Base-by-base conservation (phyloP, 164 flowering plant species). In the Dillenia turbinata region DNA sequence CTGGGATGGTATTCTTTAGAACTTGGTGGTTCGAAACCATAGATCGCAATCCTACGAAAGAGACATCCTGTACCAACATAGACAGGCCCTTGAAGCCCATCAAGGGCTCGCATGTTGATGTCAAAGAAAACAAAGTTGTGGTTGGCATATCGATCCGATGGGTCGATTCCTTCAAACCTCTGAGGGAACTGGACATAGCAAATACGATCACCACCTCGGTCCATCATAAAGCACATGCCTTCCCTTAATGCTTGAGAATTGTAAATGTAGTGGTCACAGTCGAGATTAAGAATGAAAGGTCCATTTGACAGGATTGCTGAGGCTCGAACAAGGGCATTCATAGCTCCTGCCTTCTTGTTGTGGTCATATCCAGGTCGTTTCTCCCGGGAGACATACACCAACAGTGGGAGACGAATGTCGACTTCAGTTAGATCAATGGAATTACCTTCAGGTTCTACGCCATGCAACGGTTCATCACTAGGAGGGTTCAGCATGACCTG, bases 11-110 rank as follows among this genome's bases (percentile, higher is more conserved):
- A 67, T 22, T 79, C 84, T 46, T 73, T 70, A 2, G 74, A 54
- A 10, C 76, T 78, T 17, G 97, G 96, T 10, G 98, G 98, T 17
- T 89, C 95, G 62, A 85, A 92, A 0, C 92, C 92, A 51, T 89
- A 92, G 17, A 92, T 82, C 9, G 98, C 98, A 26, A 81, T 76
- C 52, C 98, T 74, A 6, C 95, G 79, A 56, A 92, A 92, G 44
- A 92, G 87, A 64, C 98, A 92, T n/a, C 98, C 98, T 10, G 98
- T 92, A 11, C 98, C 98, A 8, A 92, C 98, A 76, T 92, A 92
- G 12, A 89, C 83, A 0, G 97, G 97, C 9, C 97, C 97, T 56
- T 91, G 97, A 50, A 92, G 75, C 9, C 98, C 98, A 71, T 92
- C 98, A 47, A 92, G 90, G 12, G 94, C 96, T 0, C 96, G 78